Conservation (phyloP, 2,329 filamentous ascomycete genomes). For the Curvularia sp. region DNA sequence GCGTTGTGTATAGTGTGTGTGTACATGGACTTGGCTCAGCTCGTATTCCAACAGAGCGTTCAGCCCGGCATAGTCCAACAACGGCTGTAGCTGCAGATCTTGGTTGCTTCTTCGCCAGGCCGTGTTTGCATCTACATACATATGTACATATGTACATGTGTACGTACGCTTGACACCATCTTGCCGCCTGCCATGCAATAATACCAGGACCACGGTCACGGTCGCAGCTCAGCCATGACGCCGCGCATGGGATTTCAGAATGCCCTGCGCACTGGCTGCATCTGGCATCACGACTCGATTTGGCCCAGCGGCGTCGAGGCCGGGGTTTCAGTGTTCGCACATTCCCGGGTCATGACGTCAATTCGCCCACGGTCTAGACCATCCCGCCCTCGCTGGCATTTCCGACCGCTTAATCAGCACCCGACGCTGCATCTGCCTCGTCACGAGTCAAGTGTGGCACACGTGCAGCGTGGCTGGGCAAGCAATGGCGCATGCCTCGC, state of each 20-base stretch:
- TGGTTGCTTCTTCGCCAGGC: slow-evolving; percentile 1
- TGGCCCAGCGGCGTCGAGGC: neutral
- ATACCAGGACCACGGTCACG: neutral
- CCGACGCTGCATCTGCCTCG: slow-evolving; percentile 9
- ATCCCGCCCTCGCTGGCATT: neutral
- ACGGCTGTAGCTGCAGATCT: slow-evolving; percentile 6
- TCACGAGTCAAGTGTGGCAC: slow-evolving; percentile 11
- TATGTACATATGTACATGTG: no score
- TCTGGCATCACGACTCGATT: neutral
- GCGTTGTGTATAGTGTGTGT: neutral
- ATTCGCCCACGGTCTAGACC: slow-evolving; percentile 4
- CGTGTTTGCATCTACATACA: neutral
- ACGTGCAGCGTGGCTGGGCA: slow-evolving; percentile 26
- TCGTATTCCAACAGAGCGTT: neutral
- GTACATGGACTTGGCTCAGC: neutral
- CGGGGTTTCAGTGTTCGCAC: slow-evolving; percentile 2
- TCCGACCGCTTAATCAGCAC: slow-evolving; percentile 6
- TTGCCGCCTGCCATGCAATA: neutral
- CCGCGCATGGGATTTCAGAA: slow-evolving; percentile 12
- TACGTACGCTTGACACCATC: neutral
- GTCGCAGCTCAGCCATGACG: slow-evolving; percentile 7
- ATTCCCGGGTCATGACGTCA: slow-evolving; percentile 3
- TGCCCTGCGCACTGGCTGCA: neutral
- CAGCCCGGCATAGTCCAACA: neutral
- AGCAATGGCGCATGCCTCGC: slow-evolving; percentile 31